phyloP scores from a whole-genome alignment of 164 flowering plant genomes.

The Saururus chinensis region DNA sequence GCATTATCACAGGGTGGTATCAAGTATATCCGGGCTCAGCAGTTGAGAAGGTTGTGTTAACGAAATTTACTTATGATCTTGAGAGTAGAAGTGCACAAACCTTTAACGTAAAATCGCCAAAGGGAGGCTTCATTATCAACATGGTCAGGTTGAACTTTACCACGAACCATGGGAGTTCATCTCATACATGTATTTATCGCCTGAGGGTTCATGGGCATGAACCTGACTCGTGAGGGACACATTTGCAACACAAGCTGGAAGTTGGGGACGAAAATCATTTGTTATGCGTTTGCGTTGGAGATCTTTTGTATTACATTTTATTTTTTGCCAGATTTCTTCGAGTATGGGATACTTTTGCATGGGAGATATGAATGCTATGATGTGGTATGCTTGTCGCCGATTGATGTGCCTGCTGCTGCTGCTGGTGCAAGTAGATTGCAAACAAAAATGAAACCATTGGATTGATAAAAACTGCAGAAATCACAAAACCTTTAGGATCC shows the following conservation, averaged over 20 bases:
- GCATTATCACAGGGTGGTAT: slow-evolving; percentile 64
- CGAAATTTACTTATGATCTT: slow-evolving; percentile 78
- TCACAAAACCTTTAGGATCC: too few relatives aligned
- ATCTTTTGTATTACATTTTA: too few relatives aligned
- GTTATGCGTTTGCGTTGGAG: too few relatives aligned
- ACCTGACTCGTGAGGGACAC: slow-evolving; percentile 36
- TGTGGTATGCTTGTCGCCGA: too few relatives aligned
- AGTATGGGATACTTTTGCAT: too few relatives aligned
- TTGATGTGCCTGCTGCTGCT: too few relatives aligned
- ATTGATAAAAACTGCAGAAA: too few relatives aligned
- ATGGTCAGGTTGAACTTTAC: slow-evolving; percentile 63
- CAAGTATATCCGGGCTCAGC: slow-evolving; percentile 18
- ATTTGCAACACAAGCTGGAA: background rate
- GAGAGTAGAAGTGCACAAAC: slow-evolving; percentile 87
- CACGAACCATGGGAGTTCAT: slow-evolving; percentile 68
- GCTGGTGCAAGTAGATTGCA: too few relatives aligned
- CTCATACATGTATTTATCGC: slow-evolving; percentile 89
- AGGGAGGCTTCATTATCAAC: slow-evolving; percentile 29
- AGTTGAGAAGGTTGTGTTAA: slow-evolving; percentile 33
- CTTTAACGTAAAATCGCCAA: slow-evolving; percentile 34
- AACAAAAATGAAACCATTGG: too few relatives aligned
- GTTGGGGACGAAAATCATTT: too few relatives aligned
- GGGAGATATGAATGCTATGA: too few relatives aligned
- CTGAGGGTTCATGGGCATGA: slow-evolving; percentile 87
- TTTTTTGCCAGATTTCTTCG: too few relatives aligned